Evolutionary conservation across 768 basidiomycete genomes (phyloP).

Genomic region (Naganishia randhawae): DNA sequence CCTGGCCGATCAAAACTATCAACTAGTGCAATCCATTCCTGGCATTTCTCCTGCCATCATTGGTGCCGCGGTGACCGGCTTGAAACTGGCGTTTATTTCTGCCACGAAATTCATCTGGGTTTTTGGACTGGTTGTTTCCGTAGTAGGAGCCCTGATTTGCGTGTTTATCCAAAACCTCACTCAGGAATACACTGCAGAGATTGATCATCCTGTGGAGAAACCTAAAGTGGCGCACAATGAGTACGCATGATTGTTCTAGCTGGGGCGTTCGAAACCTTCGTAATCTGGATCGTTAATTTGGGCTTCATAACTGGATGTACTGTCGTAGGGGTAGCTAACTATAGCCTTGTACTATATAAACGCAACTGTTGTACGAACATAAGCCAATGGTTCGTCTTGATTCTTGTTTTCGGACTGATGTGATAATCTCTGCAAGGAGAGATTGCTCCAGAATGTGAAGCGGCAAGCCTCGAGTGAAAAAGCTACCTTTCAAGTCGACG

Average conservation of each 20-base stretch:
- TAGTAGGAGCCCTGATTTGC: not conserved
- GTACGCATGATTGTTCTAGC: not conserved
- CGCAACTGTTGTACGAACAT: not conserved
- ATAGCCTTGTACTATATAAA: conserved; percentile 3
- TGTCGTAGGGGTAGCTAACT: not conserved
- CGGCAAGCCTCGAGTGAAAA: no score
- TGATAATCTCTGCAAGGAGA: no score
- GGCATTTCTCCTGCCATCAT: conserved; percentile 13
- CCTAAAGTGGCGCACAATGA: conserved; percentile 1
- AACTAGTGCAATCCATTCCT: not conserved
- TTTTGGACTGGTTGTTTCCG: conserved; percentile 7
- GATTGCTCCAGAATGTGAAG: no score
- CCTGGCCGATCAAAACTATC: not conserved
- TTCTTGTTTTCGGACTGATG: no score
- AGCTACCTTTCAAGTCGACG: no score
- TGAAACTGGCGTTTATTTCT: not conserved
- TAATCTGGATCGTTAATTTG: no score
- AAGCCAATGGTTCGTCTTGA: not conserved
- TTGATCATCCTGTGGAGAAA: conserved; percentile 16
- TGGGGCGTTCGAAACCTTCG: no score
- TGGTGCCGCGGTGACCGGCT: not conserved
- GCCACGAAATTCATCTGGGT: conserved; percentile 2
- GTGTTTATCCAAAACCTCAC: conserved; percentile 9
- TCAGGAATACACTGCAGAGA: conserved; percentile 12
- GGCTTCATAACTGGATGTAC: not conserved